phyloP scores from a whole-genome alignment of 371 early-diverging fungal species.

The Enterocytospora artemiae region DNA sequence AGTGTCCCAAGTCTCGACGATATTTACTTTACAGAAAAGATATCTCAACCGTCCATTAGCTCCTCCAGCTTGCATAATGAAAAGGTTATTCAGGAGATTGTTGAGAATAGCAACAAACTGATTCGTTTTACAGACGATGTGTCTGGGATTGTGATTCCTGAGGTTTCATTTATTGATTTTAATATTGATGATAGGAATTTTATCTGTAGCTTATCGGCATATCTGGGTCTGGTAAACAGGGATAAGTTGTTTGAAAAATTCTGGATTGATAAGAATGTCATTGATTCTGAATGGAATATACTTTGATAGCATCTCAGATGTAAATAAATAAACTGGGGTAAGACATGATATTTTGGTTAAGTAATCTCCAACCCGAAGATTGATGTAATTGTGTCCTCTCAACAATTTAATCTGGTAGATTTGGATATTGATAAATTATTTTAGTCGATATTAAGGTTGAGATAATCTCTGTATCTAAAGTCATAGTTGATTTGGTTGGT shows the following conservation, averaged over 20 bases:
- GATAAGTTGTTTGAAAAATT: conserved; percentile 15
- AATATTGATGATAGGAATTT: conserved; percentile 13
- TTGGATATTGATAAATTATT: too few relatives aligned
- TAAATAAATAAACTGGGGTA: too few relatives aligned
- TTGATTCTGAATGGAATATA: conserved; percentile 26
- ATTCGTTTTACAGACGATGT: conserved; percentile 12
- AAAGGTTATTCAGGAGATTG: background rate
- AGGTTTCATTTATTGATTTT: conserved; percentile 17
- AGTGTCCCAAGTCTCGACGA: background rate
- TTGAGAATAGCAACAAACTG: conserved; percentile 2
- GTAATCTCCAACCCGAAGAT: too few relatives aligned
- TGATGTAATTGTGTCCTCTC: too few relatives aligned
- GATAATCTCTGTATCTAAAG: too few relatives aligned
- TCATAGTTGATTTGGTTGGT: too few relatives aligned
- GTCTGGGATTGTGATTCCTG: conserved; percentile 10
- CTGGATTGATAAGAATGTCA: conserved; percentile 29
- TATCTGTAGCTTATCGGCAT: background rate
- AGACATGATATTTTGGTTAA: too few relatives aligned
- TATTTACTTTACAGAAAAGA: conserved; percentile 5
- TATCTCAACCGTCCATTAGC: conserved; percentile 14
- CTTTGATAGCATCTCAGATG: background rate
- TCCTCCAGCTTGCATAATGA: too few relatives aligned
- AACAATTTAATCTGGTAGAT: too few relatives aligned
- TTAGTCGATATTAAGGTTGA: too few relatives aligned
- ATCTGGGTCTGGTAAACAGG: conserved; percentile 19